Evolutionary conservation across 768 basidiomycete genomes (phyloP).

Genomic region (Psilocybe cyanescens): DNA sequence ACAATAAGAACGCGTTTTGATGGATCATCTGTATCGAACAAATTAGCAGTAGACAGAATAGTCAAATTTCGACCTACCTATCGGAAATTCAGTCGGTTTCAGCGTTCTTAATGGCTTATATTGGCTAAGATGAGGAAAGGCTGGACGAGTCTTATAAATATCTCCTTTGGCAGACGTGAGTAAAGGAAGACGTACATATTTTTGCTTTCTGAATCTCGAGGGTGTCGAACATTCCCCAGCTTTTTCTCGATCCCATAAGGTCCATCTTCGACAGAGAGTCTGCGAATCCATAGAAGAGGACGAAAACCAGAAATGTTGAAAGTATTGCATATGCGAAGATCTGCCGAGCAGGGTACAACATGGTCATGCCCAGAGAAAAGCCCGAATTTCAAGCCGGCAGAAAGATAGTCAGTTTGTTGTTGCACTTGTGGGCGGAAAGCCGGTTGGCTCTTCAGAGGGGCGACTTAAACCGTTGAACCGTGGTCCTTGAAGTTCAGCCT

Average conservation of each 20-base stretch:
- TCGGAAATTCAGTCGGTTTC: conserved; percentile 52
- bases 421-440: too few species aligned
- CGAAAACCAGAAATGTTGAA: conserved; percentile 15
- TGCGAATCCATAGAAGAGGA: conserved; percentile 19
- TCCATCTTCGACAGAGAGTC: conserved; percentile 12
- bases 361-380: neutral
- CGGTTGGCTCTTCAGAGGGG: too few species aligned
- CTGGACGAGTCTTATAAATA: conserved; percentile 24
- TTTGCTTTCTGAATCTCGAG: neutral
- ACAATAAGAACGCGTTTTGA: conserved; percentile 69
- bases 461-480: too few species aligned
- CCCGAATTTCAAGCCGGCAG: too few species aligned
- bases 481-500: neutral
- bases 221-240: neutral
- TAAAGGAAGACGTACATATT: neutral
- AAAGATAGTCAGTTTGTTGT: too few species aligned
- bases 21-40: conserved; percentile 45
- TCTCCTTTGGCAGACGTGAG: neutral
- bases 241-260: neutral
- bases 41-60: neutral
- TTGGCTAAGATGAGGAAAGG: conserved; percentile 58
- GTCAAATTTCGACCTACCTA: conserved; percentile 37
- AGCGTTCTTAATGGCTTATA: conserved; percentile 50
- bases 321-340: conserved; percentile 21
- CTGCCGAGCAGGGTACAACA: conserved; percentile 16